These are phyloP conservation scores for Amauroascus verrucosus DNA, from an alignment of 2,329 filamentous ascomycete species.

Conservation along the genomic window DNA sequence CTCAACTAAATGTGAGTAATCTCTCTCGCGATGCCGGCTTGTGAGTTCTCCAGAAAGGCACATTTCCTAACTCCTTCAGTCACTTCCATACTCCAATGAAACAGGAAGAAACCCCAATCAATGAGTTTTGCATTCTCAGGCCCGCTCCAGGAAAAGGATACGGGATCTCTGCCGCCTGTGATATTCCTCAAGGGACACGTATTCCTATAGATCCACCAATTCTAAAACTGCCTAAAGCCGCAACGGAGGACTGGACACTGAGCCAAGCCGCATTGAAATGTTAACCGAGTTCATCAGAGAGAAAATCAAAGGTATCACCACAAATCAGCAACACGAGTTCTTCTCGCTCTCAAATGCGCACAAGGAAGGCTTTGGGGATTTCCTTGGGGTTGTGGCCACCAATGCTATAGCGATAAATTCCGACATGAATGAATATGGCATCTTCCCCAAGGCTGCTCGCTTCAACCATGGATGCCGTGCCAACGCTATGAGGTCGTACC, in stretches of 20 bases:
- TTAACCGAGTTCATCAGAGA: not conserved
- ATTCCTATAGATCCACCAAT: conserved; percentile 11
- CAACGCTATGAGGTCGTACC: conserved; percentile 14
- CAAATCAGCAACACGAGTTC: conserved; percentile 8
- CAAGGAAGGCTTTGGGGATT: conserved; percentile 1
- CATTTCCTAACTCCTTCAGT: not conserved
- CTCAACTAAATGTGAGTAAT: not conserved
- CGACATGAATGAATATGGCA: conserved; percentile 3
- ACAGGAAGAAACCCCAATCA: not conserved
- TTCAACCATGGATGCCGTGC: conserved; percentile 18
- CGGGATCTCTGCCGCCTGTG: not conserved
- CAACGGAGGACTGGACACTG: not conserved
- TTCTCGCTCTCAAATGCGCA: conserved; percentile 12
- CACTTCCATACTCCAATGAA: no score
- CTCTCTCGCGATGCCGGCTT: not conserved
- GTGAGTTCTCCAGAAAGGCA: not conserved
- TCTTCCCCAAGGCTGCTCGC: conserved; percentile 13
- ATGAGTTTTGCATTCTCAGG: not conserved
- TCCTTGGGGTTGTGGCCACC: conserved; percentile 11
- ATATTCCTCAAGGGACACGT: conserved; percentile 11
- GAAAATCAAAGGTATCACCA: conserved; percentile 8
- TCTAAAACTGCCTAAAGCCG: conserved; percentile 5
- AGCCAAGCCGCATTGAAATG: not conserved
- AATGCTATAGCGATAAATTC: conserved; percentile 12
- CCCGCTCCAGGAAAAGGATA: not conserved